These are phyloP conservation scores for Primulina huaijiensis DNA, from an alignment of 257 asterid genomes.

Conservation along the genomic window DNA sequence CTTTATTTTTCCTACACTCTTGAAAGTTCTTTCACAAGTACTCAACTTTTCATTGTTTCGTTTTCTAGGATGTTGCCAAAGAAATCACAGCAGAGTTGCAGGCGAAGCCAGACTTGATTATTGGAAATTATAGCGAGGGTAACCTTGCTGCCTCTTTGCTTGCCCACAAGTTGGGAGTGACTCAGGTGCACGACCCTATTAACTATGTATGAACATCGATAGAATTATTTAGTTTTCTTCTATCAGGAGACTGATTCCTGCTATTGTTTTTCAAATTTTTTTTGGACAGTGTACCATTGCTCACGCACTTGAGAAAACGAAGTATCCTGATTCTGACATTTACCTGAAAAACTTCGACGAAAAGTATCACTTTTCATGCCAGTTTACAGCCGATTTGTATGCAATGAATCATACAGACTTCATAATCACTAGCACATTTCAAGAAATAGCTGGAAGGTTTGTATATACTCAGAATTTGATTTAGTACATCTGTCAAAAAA, in stretches of 20 bases:
- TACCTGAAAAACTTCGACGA: conserved; percentile 76
- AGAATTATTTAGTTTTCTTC: background rate
- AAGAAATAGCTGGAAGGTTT: conserved; percentile 96
- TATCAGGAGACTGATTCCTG: conserved; percentile 6
- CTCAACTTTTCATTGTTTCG: conserved; percentile 2
- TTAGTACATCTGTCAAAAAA: background rate
- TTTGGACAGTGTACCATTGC: conserved; percentile 77
- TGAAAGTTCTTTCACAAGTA: background rate
- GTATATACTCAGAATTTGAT: background rate
- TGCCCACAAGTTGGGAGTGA: conserved; percentile 94
- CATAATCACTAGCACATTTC: conserved; percentile 98
- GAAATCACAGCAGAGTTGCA: conserved; percentile 73
- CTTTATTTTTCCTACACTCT: background rate
- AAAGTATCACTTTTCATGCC: conserved; percentile 93
- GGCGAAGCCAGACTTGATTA: conserved; percentile 86
- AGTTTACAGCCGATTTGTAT: conserved; percentile 89
- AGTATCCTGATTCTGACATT: conserved; percentile 87
- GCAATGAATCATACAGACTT: conserved; percentile 99
- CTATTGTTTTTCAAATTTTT: background rate
- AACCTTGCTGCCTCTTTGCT: conserved; percentile 92
- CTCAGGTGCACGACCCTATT: conserved; percentile 51
- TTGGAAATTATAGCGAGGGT: conserved; percentile 96
- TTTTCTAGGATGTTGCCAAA: conserved; percentile 75
- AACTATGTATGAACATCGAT: background rate
- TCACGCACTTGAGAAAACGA: conserved; percentile 93